These are phyloP conservation scores for Gossypium longicalyx DNA, from an alignment of 345 rosid genomes.

Conservation along the genomic window DNA sequence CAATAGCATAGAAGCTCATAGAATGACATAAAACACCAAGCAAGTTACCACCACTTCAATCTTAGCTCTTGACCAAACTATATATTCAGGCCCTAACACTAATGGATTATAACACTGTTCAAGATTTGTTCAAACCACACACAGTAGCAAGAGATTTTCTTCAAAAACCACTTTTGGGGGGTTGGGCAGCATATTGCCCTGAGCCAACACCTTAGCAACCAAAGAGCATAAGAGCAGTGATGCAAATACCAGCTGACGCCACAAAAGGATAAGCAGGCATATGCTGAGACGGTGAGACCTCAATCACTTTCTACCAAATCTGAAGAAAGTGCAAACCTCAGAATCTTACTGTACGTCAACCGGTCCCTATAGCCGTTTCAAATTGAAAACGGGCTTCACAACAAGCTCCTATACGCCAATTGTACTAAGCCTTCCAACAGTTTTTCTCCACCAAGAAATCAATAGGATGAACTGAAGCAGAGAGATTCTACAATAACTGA, in stretches of 20 bases:
- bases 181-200: neutral
- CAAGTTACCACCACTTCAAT: neutral
- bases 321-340: neutral
- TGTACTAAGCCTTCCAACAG: slow-evolving; percentile 1
- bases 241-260: neutral
- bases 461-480: slow-evolving; percentile 19
- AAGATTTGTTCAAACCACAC: neutral
- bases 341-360: neutral
- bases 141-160: neutral
- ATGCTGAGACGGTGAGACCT: neutral
- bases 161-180: neutral
- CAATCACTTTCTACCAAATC: neutral
- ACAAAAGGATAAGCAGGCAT: neutral
- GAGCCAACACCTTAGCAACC: neutral
- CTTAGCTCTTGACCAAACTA: neutral
- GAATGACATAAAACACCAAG: neutral
- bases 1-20: neutral
- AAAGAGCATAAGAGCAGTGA: neutral
- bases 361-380: neutral
- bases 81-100: neutral
- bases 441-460: slow-evolving; percentile 16
- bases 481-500: slow-evolving; percentile 12
- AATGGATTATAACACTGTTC: neutral
- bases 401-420: slow-evolving; percentile 2
- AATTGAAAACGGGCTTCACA: slow-evolving; percentile 2